Conservation (phyloP, 768 basidiomycete genomes). For the Cyclocybe aegerita region DNA sequence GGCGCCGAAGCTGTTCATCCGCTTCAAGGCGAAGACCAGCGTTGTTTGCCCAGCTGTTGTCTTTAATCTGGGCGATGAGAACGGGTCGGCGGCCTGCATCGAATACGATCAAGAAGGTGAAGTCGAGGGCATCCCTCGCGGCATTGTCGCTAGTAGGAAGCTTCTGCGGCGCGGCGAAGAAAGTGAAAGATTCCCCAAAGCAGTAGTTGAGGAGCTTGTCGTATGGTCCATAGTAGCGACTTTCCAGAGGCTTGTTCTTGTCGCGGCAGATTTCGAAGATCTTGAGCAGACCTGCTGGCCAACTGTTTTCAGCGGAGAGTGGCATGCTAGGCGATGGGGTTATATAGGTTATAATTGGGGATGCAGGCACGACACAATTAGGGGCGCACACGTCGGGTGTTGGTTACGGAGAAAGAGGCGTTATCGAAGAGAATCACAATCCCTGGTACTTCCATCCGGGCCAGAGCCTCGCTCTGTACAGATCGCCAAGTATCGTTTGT, state of each 20-base stretch:
- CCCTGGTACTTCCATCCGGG: no score
- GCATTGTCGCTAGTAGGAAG: slow-evolving; percentile 19
- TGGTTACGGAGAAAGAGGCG: no score
- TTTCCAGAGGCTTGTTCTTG: slow-evolving; percentile 19
- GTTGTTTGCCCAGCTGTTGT: slow-evolving; percentile 25
- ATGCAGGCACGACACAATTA: no score
- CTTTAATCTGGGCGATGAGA: slow-evolving; percentile 30
- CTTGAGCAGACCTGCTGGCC: slow-evolving; percentile 29
- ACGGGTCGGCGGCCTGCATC: slow-evolving; percentile 27
- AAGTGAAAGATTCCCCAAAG: slow-evolving; percentile 16
- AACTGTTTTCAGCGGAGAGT: slow-evolving; percentile 12
- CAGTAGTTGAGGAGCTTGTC: slow-evolving; percentile 37
- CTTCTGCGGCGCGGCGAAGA: slow-evolving; percentile 28
- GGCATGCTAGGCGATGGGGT: slow-evolving; percentile 10
- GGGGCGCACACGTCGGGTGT: no score
- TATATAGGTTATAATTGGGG: no score
- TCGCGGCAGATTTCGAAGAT: slow-evolving; percentile 28
- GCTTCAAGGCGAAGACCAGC: slow-evolving; percentile 26
- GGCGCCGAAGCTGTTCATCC: slow-evolving; percentile 28
- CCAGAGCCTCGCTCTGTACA: no score
- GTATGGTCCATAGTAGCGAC: slow-evolving; percentile 38
- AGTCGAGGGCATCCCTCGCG: slow-evolving; percentile 22
- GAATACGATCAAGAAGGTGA: slow-evolving; percentile 28
- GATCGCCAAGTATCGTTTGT: no score
- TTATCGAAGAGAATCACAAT: no score